These are phyloP conservation scores for Wickerhamomyces sp. DNA, from an alignment of 1,139 yeast species.

Conservation along the genomic window DNA sequence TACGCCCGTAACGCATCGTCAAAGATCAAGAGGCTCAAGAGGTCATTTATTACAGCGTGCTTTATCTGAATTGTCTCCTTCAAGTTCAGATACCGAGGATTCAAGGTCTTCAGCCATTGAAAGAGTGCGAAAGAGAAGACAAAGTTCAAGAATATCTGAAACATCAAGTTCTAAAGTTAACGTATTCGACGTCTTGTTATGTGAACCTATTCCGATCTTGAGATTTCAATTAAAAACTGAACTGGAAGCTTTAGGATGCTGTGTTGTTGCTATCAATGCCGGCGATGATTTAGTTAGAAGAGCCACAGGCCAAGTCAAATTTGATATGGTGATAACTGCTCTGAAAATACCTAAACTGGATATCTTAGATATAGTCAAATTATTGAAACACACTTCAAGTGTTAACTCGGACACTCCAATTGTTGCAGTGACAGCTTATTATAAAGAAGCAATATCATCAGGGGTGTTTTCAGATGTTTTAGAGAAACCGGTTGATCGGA, in stretches of 20 bases:
- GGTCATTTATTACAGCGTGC: constrained; percentile 27
- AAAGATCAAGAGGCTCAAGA: constrained; percentile 16
- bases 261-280: constrained; percentile 71
- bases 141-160: constrained; percentile 39
- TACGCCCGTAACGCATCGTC: constrained; percentile 13
- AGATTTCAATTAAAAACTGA: constrained; percentile 63
- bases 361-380: constrained; percentile 71
- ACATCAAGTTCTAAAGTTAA: constrained; percentile 18
- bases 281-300: constrained; percentile 83
- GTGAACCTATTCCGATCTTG: constrained; percentile 85
- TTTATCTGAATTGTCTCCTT: constrained; percentile 52
- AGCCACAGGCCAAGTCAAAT: constrained; percentile 78
- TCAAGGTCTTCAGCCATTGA: constrained; percentile 45
- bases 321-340: constrained; percentile 80
- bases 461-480: constrained; percentile 62
- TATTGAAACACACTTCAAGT: constrained; percentile 73
- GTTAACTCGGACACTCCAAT: constrained; percentile 74
- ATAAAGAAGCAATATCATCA: constrained; percentile 56
- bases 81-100: constrained; percentile 71
- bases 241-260: constrained; percentile 71
- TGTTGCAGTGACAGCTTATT: constrained; percentile 70
- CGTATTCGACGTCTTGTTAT: constrained; percentile 62
- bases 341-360: constrained; percentile 60
- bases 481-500: constrained; percentile 66
- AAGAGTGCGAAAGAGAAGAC: constrained; percentile 56